phyloP scores from a whole-genome alignment of 352 stramenopile genomes.

The Pseudoperonospora humuli region DNA sequence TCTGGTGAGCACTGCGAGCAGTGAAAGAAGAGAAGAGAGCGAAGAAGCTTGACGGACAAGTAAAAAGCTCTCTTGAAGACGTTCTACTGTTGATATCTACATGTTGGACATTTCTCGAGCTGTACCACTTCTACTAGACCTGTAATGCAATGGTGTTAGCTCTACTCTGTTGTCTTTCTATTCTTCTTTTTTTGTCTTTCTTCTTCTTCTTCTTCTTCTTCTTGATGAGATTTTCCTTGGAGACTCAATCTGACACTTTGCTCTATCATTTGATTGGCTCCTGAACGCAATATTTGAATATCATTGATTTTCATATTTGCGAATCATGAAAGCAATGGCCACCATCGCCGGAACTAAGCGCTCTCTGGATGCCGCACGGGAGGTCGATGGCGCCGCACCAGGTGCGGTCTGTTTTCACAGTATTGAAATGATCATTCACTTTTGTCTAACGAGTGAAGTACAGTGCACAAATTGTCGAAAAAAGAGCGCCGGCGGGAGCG shows the following conservation, averaged over 20 bases:
- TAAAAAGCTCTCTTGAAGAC: slow-evolving; percentile 2
- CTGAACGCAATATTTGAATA: too few relatives aligned
- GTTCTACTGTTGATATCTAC: slow-evolving; percentile 15
- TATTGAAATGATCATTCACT: neutral
- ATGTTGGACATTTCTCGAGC: slow-evolving; percentile 5
- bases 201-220: too few relatives aligned
- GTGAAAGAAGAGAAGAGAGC: neutral
- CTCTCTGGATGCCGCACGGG: slow-evolving; percentile 6
- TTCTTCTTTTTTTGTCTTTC: neutral
- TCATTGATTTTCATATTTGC: neutral
- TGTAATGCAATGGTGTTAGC: slow-evolving; percentile 6
- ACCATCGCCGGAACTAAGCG: slow-evolving; percentile 26
- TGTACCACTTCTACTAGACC: slow-evolving; percentile 7
- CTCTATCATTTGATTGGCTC: neutral
- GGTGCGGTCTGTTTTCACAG: slow-evolving; percentile 4
- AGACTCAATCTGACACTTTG: too few relatives aligned
- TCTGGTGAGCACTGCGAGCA: slow-evolving; percentile 23
- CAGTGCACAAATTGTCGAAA: slow-evolving; percentile 26
- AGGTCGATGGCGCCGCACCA: slow-evolving; percentile 6
- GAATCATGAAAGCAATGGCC: slow-evolving; percentile 30
- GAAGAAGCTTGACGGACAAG: slow-evolving; percentile 1
- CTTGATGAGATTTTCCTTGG: too few relatives aligned
- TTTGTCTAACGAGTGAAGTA: neutral
- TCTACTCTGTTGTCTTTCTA: neutral
- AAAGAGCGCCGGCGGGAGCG: slow-evolving; percentile 38